Evolutionary conservation across 1,284 basidiomycete species (phyloP).

Genomic region (Lentinula novae-zelandiae): DNA sequence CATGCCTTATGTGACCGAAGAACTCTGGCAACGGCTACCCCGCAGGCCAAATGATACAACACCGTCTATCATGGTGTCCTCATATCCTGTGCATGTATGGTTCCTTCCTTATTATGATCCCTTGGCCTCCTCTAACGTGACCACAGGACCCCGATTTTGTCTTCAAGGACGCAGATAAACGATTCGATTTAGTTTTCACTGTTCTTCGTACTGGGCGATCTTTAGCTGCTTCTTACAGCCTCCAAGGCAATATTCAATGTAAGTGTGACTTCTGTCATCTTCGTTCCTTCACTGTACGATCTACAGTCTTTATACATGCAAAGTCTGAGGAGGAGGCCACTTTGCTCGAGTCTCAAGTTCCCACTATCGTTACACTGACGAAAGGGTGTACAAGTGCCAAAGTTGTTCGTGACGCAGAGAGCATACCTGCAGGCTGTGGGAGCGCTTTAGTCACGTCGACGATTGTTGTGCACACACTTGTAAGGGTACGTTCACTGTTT

Average conservation of each 20-base stretch:
- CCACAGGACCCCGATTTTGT: constrained; percentile 58
- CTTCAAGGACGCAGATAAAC: constrained; percentile 73
- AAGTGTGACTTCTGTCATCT: constrained; percentile 21
- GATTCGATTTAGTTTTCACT: constrained; percentile 87
- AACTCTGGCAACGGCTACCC: constrained; percentile 96
- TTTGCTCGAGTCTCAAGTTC: constrained; percentile 68
- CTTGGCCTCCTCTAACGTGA: neutral
- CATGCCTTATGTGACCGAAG: constrained; percentile 99
- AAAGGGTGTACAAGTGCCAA: constrained; percentile 83
- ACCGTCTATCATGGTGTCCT: constrained; percentile 86
- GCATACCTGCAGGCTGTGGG: constrained; percentile 88
- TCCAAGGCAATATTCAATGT: constrained; percentile 88
- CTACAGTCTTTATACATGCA: constrained; percentile 76
- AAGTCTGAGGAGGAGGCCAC: constrained; percentile 60
- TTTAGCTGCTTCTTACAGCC: constrained; percentile 86
- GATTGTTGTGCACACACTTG: constrained; percentile 78
- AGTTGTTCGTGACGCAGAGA: constrained; percentile 52
- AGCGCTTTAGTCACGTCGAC: constrained; percentile 77
- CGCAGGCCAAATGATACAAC: constrained; percentile 79
- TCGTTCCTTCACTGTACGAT: neutral
- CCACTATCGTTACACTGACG: constrained; percentile 80
- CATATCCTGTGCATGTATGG: constrained; percentile 79
- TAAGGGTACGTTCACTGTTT: constrained; percentile 55
- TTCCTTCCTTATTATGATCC: neutral
- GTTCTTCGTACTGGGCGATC: constrained; percentile 81